Evolutionary conservation across 2,329 filamentous ascomycete species (phyloP), one percentile per base, ranked within the genome.

Genomic region (Aspergillus neoniger): DNA sequence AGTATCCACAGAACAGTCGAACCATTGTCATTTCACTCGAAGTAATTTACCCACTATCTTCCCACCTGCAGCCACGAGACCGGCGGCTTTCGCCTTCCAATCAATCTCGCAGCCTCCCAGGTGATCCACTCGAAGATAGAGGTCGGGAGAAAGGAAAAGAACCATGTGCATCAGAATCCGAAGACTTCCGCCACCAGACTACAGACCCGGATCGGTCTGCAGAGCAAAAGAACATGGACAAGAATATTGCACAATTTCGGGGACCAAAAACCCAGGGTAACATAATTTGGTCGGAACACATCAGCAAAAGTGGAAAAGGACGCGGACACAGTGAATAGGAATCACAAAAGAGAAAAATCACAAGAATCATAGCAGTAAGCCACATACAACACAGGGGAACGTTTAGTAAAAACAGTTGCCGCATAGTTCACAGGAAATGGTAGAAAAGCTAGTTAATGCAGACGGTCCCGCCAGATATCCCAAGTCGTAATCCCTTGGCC

Each of bases 381-480:
- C 67, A 70, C 67, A 63, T 65, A 65, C 60, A 68, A 64, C 54
- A 61, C 32, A 63, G 66, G 64, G 59, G 59, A 53, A 57, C 53
- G 48, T 41, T 57, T 56, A 58, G 56, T 62, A 32, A 43, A 58
- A 57, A 59, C 55, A 59, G 60, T 41, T 52, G 51, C 43, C 55
- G 61, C 58, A 63, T 67, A 63, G 63, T 63, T 63, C 57, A 64
- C 59, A 65, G 58, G 28, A 54, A 23, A 58, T 36, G 38, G 25
- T 47, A 56, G 55, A 53, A 57, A 61, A 62, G 58, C 59, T 64
- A 63, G 62, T 59, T 64, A 66, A 67, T 65, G 65, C 64, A 69
- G 60, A 66, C 50, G 48, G 54, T 62, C 65, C 61, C 65, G 54
- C 62, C 65, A 67, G 59, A 61, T 58, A 60, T 63, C 63, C 60